Percentiles rank a stretch among this genome's conserved stretches.
Conservation (phyloP, 1,284 basidiomycete species). For the Fomitopsis betulina region DNA sequence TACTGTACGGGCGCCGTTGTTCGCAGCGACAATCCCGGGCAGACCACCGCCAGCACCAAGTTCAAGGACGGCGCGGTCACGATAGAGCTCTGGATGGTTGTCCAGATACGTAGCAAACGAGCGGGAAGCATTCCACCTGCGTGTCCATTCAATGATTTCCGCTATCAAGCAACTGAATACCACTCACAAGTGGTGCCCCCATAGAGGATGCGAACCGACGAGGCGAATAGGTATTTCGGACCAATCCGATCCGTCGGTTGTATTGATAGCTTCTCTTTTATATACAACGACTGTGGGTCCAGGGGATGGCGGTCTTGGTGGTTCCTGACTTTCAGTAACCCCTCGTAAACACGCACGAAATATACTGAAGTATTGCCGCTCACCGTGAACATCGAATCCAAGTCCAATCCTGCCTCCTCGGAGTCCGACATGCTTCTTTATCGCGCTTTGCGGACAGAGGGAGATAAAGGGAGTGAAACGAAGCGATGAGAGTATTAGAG, state of each 20-base stretch:
- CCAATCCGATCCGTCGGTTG: slow-evolving; percentile 27
- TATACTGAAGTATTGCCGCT: neutral
- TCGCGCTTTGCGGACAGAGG: too few relatives aligned
- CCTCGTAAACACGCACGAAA: neutral
- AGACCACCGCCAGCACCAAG: slow-evolving; percentile 92
- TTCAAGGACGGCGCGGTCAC: slow-evolving; percentile 63
- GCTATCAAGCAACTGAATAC: neutral
- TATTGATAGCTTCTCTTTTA: slow-evolving; percentile 26
- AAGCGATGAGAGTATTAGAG: too few relatives aligned
- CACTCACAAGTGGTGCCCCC: slow-evolving; percentile 85
- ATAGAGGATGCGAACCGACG: slow-evolving; percentile 86
- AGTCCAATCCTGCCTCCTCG: slow-evolving; percentile 1
- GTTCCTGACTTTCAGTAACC: slow-evolving; percentile 27
- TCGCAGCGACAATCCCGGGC: slow-evolving; percentile 72
- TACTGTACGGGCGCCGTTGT: slow-evolving; percentile 64
- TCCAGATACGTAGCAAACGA: slow-evolving; percentile 76
- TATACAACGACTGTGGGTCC: slow-evolving; percentile 49
- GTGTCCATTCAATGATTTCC: neutral
- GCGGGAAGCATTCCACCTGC: slow-evolving; percentile 85
- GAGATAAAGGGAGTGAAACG: too few relatives aligned
- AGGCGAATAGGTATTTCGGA: slow-evolving; percentile 61
- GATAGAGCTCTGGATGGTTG: slow-evolving; percentile 42
- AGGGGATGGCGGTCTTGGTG: slow-evolving; percentile 54
- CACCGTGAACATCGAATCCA: slow-evolving; percentile 9
- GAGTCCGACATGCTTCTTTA: slow-evolving; percentile 7